Evolutionary conservation across 2,329 filamentous ascomycete species (phyloP).

Genomic region (Fusarium agapanthi): DNA sequence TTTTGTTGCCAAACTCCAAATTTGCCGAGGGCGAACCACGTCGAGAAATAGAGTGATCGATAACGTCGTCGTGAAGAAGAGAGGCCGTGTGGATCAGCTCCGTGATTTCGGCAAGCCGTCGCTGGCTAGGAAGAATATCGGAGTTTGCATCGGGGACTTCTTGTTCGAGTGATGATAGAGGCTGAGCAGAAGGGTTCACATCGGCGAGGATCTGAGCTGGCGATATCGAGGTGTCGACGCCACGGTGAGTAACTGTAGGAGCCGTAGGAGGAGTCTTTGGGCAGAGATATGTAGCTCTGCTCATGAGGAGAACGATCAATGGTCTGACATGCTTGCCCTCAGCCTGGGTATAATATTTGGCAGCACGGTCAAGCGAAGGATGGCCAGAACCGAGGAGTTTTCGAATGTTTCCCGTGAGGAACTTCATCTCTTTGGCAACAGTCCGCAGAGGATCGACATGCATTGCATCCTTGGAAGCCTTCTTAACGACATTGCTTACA

Average conservation of each 20-base stretch:
- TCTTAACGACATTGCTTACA: constrained; percentile 72
- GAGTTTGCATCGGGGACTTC: constrained; percentile 54
- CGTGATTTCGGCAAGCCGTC: constrained; percentile 93
- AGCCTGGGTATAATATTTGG: constrained; percentile 97
- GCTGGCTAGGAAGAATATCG: constrained; percentile 90
- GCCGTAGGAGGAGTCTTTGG: constrained; percentile 61
- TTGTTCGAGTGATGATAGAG: constrained; percentile 52
- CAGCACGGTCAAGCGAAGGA: constrained; percentile 90
- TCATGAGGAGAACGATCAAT: constrained; percentile 95
- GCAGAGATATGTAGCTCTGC: constrained; percentile 85
- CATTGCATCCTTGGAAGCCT: constrained; percentile 71
- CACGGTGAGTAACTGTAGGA: constrained; percentile 53
- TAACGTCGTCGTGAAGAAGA: constrained; percentile 96
- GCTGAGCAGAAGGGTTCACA: constrained; percentile 73
- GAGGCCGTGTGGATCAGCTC: constrained; percentile 98
- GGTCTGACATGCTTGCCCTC: constrained; percentile 98
- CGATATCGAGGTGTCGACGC: constrained; percentile 64
- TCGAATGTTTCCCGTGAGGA: constrained; percentile 90
- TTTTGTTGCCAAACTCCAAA: constrained; percentile 97
- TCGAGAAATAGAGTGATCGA: constrained; percentile 88
- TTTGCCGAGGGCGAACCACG: constrained; percentile 90
- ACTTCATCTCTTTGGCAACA: constrained; percentile 97
- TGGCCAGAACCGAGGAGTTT: constrained; percentile 94
- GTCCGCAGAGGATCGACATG: constrained; percentile 87
- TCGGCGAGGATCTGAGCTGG: constrained; percentile 74